Evolutionary conservation across 306 rosid genomes (phyloP).

Genomic region (Prunus campanulata): DNA sequence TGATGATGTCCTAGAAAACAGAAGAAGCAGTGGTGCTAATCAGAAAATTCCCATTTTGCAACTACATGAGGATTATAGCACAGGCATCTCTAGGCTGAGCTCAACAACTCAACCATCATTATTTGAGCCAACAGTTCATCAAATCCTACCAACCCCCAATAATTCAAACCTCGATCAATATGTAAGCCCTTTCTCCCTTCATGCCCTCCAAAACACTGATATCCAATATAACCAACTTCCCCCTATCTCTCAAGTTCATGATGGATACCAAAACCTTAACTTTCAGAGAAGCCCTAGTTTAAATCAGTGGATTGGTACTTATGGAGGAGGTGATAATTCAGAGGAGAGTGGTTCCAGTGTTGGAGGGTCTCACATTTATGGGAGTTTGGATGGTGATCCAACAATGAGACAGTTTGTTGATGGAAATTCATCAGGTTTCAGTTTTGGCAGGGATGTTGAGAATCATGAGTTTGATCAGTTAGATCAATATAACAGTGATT

Average conservation of each 20-base stretch:
- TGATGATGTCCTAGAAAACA: slow-evolving; percentile 8
- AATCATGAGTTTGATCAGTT: not conserved
- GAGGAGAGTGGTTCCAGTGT: not conserved
- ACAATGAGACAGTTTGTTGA: no score
- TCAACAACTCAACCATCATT: not conserved
- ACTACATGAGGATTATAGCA: not conserved
- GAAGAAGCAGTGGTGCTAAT: not conserved
- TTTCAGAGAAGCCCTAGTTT: not conserved
- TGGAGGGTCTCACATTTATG: not conserved
- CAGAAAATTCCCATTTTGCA: not conserved
- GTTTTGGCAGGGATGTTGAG: no score
- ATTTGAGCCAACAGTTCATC: not conserved
- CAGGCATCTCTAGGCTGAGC: not conserved
- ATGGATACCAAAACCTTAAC: not conserved
- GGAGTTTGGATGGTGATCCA: not conserved
- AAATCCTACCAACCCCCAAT: not conserved
- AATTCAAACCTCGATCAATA: not conserved
- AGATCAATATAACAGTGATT: not conserved
- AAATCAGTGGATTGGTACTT: not conserved
- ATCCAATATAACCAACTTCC: not conserved
- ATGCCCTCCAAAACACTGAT: not conserved
- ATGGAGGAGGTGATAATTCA: not conserved
- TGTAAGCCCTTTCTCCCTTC: not conserved
- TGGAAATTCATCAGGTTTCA: no score
- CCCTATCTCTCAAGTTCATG: not conserved